phyloP scores from a whole-genome alignment of 352 stramenopile species.

The Pythium brachiatum region DNA sequence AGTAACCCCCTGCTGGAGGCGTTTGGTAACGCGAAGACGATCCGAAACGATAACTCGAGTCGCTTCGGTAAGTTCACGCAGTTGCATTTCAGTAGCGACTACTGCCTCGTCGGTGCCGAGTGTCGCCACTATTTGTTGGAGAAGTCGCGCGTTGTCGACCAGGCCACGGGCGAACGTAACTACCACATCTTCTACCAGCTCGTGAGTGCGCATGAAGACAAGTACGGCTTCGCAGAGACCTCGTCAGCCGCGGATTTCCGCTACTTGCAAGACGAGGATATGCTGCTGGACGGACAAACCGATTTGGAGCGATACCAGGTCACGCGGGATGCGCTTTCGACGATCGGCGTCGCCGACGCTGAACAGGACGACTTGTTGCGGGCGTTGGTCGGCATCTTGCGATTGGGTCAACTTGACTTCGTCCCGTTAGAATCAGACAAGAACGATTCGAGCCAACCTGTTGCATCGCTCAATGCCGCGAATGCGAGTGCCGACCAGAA shows the following conservation, averaged over 20 bases:
- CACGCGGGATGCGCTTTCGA: conserved; percentile 74
- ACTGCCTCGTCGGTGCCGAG: conserved; percentile 85
- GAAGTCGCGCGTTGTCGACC: conserved; percentile 93
- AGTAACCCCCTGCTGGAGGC: conserved; percentile 89
- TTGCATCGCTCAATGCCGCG: conserved; percentile 40
- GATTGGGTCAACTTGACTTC: conserved; percentile 82
- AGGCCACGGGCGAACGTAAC: conserved; percentile 92
- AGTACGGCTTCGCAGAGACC: conserved; percentile 46
- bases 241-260: conserved; percentile 60
- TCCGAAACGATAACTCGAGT: conserved; percentile 94
- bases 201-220: conserved; percentile 55
- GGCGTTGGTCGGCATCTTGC: conserved; percentile 71
- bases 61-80: conserved; percentile 95
- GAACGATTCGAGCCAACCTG: conserved; percentile 66
- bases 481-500: conserved; percentile 15
- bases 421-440: conserved; percentile 72
- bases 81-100: conserved; percentile 89
- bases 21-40: conserved; percentile 92
- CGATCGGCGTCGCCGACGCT: conserved; percentile 63
- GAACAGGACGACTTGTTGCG: conserved; percentile 79
- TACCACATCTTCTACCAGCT: conserved; percentile 99
- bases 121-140: conserved; percentile 96
- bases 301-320: conserved; percentile 78
- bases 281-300: conserved; percentile 64
- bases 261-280: conserved; percentile 71